phyloP scores from a whole-genome alignment of 805 yeast species.

The Kodamaea kaohsiungensis region DNA sequence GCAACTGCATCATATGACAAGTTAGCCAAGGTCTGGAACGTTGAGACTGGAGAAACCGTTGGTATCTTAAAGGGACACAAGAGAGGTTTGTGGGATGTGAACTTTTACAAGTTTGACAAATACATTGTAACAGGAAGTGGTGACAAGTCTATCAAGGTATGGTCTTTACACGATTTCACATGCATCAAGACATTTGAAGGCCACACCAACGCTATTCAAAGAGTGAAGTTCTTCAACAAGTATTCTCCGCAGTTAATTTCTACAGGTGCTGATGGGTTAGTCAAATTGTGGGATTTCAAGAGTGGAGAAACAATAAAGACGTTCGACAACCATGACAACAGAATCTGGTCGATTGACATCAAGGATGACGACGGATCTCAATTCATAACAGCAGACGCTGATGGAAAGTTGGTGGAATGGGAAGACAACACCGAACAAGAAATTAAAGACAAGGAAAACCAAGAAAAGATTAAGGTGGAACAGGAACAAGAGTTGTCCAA shows the following conservation, averaged over 20 bases:
- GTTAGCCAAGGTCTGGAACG: slow-evolving; percentile 86
- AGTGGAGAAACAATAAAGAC: slow-evolving; percentile 79
- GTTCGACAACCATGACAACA: slow-evolving; percentile 85
- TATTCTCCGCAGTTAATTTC: slow-evolving; percentile 66
- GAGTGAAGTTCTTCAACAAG: slow-evolving; percentile 67
- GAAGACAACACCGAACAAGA: slow-evolving; percentile 80
- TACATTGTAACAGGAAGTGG: slow-evolving; percentile 83
- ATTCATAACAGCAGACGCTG: slow-evolving; percentile 90
- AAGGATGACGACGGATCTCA: slow-evolving; percentile 67
- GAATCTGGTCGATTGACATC: slow-evolving; percentile 87
- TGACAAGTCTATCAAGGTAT: slow-evolving; percentile 84
- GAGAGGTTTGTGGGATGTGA: slow-evolving; percentile 92
- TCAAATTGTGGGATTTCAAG: slow-evolving; percentile 84
- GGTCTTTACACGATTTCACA: slow-evolving; percentile 80
- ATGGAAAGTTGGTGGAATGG: slow-evolving; percentile 90
- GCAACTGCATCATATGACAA: slow-evolving; percentile 97
- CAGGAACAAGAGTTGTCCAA: slow-evolving; percentile 87
- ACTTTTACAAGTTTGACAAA: slow-evolving; percentile 79
- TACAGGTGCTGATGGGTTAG: slow-evolving; percentile 92
- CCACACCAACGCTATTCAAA: slow-evolving; percentile 88
- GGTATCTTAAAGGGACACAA: slow-evolving; percentile 88
- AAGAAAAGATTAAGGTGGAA: slow-evolving; percentile 63
- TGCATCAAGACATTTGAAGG: slow-evolving; percentile 89
- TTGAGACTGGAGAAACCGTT: slow-evolving; percentile 80
- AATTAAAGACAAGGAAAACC: slow-evolving; percentile 49